Conservation (phyloP, 768 basidiomycete genomes). For the Nevesoporus exiguus region DNA sequence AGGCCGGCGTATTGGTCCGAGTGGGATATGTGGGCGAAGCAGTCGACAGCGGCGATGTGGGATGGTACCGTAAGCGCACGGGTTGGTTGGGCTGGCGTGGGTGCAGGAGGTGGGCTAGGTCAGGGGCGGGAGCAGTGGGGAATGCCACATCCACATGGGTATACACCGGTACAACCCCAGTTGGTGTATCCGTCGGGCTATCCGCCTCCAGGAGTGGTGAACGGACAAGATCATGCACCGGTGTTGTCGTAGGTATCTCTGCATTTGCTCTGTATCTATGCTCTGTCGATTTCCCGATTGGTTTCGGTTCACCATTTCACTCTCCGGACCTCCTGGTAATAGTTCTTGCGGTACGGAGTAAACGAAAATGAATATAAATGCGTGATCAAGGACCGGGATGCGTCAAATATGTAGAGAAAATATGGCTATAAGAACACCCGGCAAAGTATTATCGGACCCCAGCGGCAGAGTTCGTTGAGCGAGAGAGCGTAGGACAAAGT, state of each 20-base stretch:
- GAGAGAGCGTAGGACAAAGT: not conserved
- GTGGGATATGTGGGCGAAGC: constrained; percentile 28
- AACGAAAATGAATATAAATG: too few species aligned
- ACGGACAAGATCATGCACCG: not conserved
- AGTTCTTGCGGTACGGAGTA: too few species aligned
- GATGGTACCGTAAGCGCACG: not conserved
- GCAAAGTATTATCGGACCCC: too few species aligned
- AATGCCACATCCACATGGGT: constrained; percentile 22
- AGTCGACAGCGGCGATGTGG: constrained; percentile 14
- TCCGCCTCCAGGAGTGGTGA: constrained; percentile 3
- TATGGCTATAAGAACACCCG: too few species aligned
- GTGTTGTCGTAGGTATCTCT: not conserved
- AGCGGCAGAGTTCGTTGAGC: not conserved
- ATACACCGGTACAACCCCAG: constrained; percentile 16
- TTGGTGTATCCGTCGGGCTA: constrained; percentile 18
- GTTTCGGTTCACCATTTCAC: too few species aligned
- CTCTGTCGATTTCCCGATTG: too few species aligned
- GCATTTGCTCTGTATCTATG: not conserved
- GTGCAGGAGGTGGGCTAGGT: not conserved
- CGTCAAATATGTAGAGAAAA: too few species aligned
- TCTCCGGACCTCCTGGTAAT: too few species aligned
- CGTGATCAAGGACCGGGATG: too few species aligned
- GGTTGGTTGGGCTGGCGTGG: not conserved
- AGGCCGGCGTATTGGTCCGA: constrained; percentile 11
- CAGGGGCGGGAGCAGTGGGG: constrained; percentile 2